These are phyloP conservation scores for Yarrowia hollandica DNA, from an alignment of 805 yeast species.

Conservation along the genomic window DNA sequence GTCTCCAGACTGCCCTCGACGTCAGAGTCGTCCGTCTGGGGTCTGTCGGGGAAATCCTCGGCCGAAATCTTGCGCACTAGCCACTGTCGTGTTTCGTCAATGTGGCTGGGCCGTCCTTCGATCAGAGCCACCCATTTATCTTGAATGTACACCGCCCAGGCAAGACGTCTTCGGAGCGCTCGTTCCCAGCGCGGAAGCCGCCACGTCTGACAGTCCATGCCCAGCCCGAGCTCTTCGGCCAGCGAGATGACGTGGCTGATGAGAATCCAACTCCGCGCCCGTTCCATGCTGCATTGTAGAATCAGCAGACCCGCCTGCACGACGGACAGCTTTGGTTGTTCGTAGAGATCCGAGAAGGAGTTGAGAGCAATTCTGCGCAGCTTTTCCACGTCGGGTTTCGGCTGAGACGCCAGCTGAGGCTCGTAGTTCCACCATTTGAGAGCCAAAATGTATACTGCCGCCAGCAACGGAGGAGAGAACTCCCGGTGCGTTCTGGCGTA, in stretches of 20 bases:
- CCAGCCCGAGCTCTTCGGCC: constrained; percentile 88
- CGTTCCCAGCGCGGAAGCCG: constrained; percentile 93
- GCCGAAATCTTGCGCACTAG: constrained; percentile 64
- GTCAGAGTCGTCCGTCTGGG: constrained; percentile 38
- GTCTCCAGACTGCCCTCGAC: constrained; percentile 64
- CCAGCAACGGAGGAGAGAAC: constrained; percentile 84
- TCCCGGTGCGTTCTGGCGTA: constrained; percentile 89
- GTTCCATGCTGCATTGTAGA: constrained; percentile 60
- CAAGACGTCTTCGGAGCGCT: constrained; percentile 79
- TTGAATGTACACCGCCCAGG: constrained; percentile 94
- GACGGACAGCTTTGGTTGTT: constrained; percentile 85
- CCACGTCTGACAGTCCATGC: constrained; percentile 90
- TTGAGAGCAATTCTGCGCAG: constrained; percentile 66
- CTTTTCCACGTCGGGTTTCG: constrained; percentile 75
- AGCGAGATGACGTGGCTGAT: constrained; percentile 84
- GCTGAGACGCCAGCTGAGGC: constrained; percentile 68
- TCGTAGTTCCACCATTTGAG: constrained; percentile 94
- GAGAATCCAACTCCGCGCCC: constrained; percentile 75
- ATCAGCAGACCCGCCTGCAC: constrained; percentile 85
- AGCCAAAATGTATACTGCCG: constrained; percentile 86
- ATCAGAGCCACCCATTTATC: constrained; percentile 87
- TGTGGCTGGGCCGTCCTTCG: constrained; percentile 83
- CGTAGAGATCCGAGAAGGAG: constrained; percentile 69
- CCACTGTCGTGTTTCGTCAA: constrained; percentile 75
- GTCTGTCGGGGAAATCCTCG: constrained; percentile 78